Evolutionary conservation across 2,329 filamentous ascomycete genomes (phyloP), one percentile per base, ranked within the genome.

Genomic region (Fusarium robinianum): DNA sequence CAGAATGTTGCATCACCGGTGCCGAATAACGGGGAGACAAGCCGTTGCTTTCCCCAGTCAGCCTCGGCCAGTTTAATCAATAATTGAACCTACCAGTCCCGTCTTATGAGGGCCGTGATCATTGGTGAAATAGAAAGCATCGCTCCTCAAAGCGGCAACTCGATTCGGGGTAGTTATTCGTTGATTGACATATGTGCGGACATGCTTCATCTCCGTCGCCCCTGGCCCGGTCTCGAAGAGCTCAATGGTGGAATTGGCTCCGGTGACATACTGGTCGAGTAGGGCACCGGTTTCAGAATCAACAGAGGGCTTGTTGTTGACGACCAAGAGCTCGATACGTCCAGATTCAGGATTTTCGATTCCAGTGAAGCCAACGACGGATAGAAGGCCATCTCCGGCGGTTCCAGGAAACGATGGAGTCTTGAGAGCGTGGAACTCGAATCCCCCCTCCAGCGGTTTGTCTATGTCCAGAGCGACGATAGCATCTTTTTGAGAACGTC

Each of bases 391-490:
- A 21, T 70, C 67, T 5, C 62, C 64, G 4, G 46, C 49, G 0
- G 62, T 65, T 1, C 68, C 68, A 4, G 51, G 15, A 19, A 61
- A 70, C 0, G 45, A 62, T 1, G 55, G 43, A 1, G 60, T 67
- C 6, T 47, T 39, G 9, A 71, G 49, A 1, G 38, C 30, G 3
- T 58, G 62, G 11, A 53, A 32, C 3, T 53, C 37, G 15, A 65
- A 60, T 3, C 51, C 45, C 1, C 41, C 22, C 1, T 41, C 53
- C 9, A 23, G 14, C 2, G 60, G 60, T 22, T 57, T 60, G 35
- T 71, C 67, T 11, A 70, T 55, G 14, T 70, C 55, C 8, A 70
- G 15, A 3, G 54, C 62, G 3, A 68, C 41, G 11, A 71, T 38
- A 4, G 63, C 60, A 41, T 70, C 68, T 11, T 45, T 49, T 3